Evolutionary conservation across 768 basidiomycete species (phyloP).

Genomic region (Gloeophyllum trabeum): DNA sequence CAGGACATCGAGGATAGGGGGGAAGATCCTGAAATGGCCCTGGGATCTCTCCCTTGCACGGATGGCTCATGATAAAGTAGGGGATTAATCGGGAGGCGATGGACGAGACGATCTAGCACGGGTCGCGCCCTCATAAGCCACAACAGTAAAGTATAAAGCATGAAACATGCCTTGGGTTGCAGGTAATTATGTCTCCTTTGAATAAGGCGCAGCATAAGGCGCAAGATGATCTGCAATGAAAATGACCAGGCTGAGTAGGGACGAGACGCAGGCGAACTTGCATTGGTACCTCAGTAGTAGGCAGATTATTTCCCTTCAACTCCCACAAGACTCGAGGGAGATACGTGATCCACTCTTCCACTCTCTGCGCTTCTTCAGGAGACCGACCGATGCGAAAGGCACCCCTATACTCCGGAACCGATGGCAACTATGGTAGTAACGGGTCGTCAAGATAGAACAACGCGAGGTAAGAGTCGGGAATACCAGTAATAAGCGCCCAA

Average conservation of each 20-base stretch:
- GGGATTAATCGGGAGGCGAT: constrained; percentile 58
- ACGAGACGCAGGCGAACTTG: too few relatives aligned
- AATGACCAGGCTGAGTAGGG: not conserved
- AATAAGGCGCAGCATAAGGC: constrained; percentile 47
- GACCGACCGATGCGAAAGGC: constrained; percentile 25
- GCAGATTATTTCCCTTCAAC: constrained; percentile 43
- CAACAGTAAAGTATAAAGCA: too few relatives aligned
- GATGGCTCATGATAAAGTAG: constrained; percentile 71
- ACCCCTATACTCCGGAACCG: constrained; percentile 40
- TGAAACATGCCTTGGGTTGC: too few relatives aligned
- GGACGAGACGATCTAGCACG: constrained; percentile 33
- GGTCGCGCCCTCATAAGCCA: too few relatives aligned
- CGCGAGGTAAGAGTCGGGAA: constrained; percentile 12
- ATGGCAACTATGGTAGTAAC: constrained; percentile 37
- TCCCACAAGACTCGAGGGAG: constrained; percentile 86
- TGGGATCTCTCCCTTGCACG: constrained; percentile 55
- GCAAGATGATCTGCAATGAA: constrained; percentile 36
- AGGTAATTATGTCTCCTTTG: constrained; percentile 53
- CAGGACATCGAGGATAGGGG: constrained; percentile 12
- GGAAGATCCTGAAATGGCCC: constrained; percentile 78
- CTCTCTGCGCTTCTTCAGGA: constrained; percentile 17
- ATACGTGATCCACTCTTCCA: constrained; percentile 60
- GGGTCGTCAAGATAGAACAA: too few relatives aligned
- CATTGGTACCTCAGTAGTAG: constrained; percentile 45
- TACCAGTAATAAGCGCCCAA: constrained; percentile 62